These are phyloP conservation scores for Hygrocybe punicea DNA, from an alignment of 768 basidiomycete genomes.

Conservation along the genomic window DNA sequence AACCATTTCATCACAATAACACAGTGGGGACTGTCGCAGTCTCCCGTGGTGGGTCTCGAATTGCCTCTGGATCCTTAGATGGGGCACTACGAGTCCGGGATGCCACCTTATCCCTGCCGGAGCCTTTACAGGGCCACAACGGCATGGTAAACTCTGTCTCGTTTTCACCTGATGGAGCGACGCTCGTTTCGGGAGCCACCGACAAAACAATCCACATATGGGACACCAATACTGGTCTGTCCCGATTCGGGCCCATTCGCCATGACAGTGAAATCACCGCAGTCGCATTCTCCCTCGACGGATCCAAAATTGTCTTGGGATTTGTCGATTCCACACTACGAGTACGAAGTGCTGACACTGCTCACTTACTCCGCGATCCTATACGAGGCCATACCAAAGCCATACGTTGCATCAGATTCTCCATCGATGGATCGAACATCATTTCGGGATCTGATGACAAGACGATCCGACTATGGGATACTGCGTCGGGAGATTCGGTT, in stretches of 20 bases:
- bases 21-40: neutral
- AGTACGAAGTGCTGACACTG: too few species aligned
- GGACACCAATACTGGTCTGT: neutral
- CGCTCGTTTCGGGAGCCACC: conserved; percentile 1
- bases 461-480: neutral
- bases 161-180: conserved; percentile 1
- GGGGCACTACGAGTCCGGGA: neutral
- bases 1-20: too few species aligned
- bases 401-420: too few species aligned
- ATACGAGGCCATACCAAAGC: too few species aligned
- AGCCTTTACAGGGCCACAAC: neutral
- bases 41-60: neutral
- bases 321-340: neutral
- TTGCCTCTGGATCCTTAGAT: neutral
- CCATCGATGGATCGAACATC: neutral
- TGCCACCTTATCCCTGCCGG: neutral
- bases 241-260: neutral
- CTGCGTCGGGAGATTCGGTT: neutral
- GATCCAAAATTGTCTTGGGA: conserved; percentile 9
- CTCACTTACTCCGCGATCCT: too few species aligned
- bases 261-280: neutral
- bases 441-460: neutral
- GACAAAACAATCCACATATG: neutral
- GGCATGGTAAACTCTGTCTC: neutral
- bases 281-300: conserved; percentile 10